phyloP scores from a whole-genome alignment of 2,329 filamentous ascomycete genomes.

The Aspergillus sp. region DNA sequence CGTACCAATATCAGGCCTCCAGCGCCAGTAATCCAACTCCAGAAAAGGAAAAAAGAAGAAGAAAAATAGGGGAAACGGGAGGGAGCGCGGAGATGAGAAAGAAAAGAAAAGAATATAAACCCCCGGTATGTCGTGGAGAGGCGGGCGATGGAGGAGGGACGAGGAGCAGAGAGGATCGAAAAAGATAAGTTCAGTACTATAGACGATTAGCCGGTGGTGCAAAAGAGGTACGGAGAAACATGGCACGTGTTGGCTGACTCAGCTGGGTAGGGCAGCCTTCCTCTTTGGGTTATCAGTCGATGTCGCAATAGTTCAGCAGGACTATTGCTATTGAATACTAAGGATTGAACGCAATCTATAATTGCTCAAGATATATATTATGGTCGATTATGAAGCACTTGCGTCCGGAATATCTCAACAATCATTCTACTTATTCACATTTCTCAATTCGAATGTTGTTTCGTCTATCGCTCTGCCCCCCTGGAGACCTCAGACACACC shows the following conservation, averaged over 20 bases:
- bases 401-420: too few relatives aligned
- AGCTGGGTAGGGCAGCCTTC: conserved; percentile 18
- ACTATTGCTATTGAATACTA: not conserved
- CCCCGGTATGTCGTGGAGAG: conserved; percentile 1
- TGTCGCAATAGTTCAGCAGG: not conserved
- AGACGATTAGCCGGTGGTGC: conserved; percentile 1
- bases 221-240: conserved; percentile 2
- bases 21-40: conserved; percentile 23
- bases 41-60: conserved; percentile 15
- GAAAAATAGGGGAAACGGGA: conserved; percentile 1
- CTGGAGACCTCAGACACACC: too few relatives aligned
- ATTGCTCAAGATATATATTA: too few relatives aligned
- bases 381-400: too few relatives aligned
- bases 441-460: too few relatives aligned
- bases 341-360: too few relatives aligned
- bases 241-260: conserved; percentile 2
- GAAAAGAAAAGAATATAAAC: conserved; percentile 7
- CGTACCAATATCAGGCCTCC: conserved; percentile 29
- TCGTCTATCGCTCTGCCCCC: too few relatives aligned
- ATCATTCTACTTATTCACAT: too few relatives aligned
- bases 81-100: not conserved
- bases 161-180: conserved; percentile 13
- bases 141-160: conserved; percentile 6
- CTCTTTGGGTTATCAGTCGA: conserved; percentile 1
- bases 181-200: conserved; percentile 1